phyloP scores from a whole-genome alignment of 164 flowering plant species.

The Cinnamomum chago region DNA sequence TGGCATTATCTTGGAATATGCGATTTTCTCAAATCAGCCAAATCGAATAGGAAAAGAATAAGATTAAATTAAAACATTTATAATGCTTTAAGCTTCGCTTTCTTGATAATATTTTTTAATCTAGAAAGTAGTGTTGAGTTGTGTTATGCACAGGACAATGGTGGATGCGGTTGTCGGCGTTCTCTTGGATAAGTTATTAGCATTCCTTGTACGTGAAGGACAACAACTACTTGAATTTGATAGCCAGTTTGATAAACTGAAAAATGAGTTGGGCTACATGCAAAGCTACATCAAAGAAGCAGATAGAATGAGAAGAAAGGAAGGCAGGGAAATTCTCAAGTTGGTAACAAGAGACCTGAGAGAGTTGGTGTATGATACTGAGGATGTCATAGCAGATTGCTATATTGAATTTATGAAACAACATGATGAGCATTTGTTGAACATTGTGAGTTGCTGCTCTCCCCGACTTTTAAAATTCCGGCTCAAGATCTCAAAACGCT shows the following conservation, averaged over 20 bases:
- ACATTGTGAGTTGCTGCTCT: background rate
- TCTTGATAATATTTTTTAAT: too few species aligned
- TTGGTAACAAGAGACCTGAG: background rate
- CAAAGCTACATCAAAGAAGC: background rate
- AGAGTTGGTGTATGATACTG: background rate
- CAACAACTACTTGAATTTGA: background rate
- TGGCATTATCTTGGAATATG: too few species aligned
- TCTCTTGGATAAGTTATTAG: background rate
- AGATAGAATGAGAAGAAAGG: background rate
- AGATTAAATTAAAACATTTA: too few species aligned
- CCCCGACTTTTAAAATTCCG: too few species aligned
- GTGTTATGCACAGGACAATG: background rate
- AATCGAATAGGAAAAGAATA: too few species aligned
- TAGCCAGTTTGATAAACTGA: background rate
- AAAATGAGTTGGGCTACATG: background rate
- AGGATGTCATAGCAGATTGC: background rate
- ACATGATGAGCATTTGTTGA: background rate
- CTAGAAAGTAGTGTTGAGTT: too few species aligned
- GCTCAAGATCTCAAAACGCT: background rate
- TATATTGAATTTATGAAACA: background rate
- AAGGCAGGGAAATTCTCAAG: background rate
- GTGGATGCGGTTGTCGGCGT: background rate
- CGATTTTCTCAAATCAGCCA: too few species aligned
- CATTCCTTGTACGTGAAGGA: background rate
- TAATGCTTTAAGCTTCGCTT: too few species aligned